A percentile compares a stretch with the other conserved stretches of the same genome.
Evolutionary conservation across 768 basidiomycete species (phyloP).

Genomic region (Leccinum variicolor): DNA sequence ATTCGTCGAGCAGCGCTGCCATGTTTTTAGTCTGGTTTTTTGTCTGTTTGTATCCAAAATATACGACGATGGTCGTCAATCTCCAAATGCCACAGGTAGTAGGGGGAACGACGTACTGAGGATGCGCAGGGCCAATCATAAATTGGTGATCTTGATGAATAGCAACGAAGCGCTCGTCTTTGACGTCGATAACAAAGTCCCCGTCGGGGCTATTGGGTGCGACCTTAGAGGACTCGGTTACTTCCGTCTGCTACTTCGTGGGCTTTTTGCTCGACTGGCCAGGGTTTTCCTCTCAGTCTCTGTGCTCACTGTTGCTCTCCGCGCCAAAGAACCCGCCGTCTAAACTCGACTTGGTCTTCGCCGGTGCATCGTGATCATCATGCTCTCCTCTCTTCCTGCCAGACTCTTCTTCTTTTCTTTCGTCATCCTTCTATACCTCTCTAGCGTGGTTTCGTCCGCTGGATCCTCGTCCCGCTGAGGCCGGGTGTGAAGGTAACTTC

Average conservation of each 20-base stretch:
- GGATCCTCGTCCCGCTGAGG: constrained; percentile 51
- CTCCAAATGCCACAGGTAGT: neutral
- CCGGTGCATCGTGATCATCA: constrained; percentile 20
- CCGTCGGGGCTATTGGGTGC: constrained; percentile 55
- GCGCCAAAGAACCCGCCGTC: constrained; percentile 77
- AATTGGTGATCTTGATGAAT: constrained; percentile 88
- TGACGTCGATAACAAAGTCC: constrained; percentile 79
- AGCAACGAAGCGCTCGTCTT: constrained; percentile 84
- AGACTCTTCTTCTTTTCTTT: constrained; percentile 78
- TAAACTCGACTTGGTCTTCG: constrained; percentile 6
- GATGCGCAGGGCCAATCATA: constrained; percentile 94
- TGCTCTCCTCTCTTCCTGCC: constrained; percentile 37
- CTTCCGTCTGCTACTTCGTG: constrained; percentile 17
- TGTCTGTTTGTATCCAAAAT: constrained; percentile 75
- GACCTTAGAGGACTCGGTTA: constrained; percentile 35
- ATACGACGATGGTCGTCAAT: neutral
- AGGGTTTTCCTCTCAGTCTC: constrained; percentile 25
- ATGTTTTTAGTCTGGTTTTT: too few species aligned
- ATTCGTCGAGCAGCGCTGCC: constrained; percentile 80
- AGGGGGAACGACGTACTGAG: constrained; percentile 60
- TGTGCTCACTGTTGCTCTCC: constrained; percentile 26
- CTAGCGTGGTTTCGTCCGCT: constrained; percentile 79
- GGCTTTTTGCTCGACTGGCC: constrained; percentile 22
- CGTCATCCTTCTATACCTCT: constrained; percentile 86
- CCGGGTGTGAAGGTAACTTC: constrained; percentile 94